These are phyloP conservation scores for Colletotrichum sp. DNA, from an alignment of 2,329 filamentous ascomycete genomes.

Conservation along the genomic window DNA sequence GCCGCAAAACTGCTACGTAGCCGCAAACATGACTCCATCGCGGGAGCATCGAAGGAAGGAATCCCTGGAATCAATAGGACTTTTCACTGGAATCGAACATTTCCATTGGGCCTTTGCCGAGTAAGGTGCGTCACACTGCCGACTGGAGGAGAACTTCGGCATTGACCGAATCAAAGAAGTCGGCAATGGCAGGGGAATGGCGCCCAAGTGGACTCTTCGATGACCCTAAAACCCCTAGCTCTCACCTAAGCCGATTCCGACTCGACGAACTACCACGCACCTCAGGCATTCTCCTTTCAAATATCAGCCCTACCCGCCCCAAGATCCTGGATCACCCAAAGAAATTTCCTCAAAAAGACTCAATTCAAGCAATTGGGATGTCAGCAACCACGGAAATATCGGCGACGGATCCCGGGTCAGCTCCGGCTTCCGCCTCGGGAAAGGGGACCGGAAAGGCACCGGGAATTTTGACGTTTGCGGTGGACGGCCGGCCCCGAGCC, in stretches of 20 bases:
- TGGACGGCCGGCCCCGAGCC: background rate
- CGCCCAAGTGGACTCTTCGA: background rate
- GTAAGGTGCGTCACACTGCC: background rate
- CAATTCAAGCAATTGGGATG: background rate
- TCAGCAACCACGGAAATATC: background rate
- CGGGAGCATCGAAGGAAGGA: background rate
- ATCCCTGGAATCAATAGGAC: background rate
- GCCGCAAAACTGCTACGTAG: background rate
- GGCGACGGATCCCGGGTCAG: background rate
- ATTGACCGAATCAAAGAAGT: background rate
- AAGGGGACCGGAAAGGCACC: background rate
- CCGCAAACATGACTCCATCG: background rate
- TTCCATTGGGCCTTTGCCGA: background rate
- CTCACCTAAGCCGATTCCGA: background rate
- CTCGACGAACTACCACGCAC: background rate
- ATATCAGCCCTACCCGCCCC: background rate
- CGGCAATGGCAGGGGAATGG: background rate
- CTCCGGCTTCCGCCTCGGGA: background rate
- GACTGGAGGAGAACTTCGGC: background rate
- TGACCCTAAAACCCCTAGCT: background rate
- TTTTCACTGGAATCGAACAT: background rate
- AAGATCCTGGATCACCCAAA: background rate
- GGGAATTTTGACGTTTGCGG: background rate
- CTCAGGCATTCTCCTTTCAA: background rate
- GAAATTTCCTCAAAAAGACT: background rate